These are phyloP conservation scores for Daldinia bambusicola DNA, from an alignment of 495 filamentous ascomycete species.

Conservation along the genomic window DNA sequence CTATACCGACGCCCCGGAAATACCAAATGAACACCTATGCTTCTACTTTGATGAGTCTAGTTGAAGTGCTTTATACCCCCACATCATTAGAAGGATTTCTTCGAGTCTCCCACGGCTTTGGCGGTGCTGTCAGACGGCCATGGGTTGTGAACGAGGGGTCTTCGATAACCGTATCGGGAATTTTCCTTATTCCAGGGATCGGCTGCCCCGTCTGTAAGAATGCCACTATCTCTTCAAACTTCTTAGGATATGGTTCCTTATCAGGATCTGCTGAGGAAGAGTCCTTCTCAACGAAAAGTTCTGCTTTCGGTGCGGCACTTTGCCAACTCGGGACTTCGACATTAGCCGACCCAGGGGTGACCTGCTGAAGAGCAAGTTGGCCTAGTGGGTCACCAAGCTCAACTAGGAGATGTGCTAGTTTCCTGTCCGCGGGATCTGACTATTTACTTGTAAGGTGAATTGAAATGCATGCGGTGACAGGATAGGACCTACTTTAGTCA, in stretches of 20 bases:
- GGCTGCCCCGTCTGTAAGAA: conserved; percentile 85
- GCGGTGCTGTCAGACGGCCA: conserved; percentile 64
- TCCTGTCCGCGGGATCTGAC: conserved; percentile 42
- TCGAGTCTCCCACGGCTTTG: conserved; percentile 82
- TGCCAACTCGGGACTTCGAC: conserved; percentile 56
- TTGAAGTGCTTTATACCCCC: background rate
- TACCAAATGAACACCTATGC: too few species aligned
- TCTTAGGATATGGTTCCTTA: conserved; percentile 77
- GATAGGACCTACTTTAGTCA: conserved; percentile 31
- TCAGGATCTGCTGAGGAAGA: conserved; percentile 46
- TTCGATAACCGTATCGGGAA: conserved; percentile 81
- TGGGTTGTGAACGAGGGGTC: conserved; percentile 55
- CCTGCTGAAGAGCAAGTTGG: conserved; percentile 32
- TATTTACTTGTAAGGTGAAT: conserved; percentile 9
- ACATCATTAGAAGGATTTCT: conserved; percentile 12
- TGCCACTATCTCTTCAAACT: conserved; percentile 89
- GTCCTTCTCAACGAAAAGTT: conserved; percentile 49
- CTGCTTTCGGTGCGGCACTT: conserved; percentile 55
- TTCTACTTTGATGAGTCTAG: too few species aligned
- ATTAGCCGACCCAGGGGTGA: conserved; percentile 18
- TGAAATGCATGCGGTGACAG: background rate
- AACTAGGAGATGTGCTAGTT: conserved; percentile 43
- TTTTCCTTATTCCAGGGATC: conserved; percentile 89
- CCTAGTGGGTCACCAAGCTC: conserved; percentile 42
- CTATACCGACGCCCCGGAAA: too few species aligned